Percentiles rank a stretch among this genome's conserved stretches.
Evolutionary conservation across 1,284 basidiomycete species (phyloP).

Genomic region (Polyporus tsugae): DNA sequence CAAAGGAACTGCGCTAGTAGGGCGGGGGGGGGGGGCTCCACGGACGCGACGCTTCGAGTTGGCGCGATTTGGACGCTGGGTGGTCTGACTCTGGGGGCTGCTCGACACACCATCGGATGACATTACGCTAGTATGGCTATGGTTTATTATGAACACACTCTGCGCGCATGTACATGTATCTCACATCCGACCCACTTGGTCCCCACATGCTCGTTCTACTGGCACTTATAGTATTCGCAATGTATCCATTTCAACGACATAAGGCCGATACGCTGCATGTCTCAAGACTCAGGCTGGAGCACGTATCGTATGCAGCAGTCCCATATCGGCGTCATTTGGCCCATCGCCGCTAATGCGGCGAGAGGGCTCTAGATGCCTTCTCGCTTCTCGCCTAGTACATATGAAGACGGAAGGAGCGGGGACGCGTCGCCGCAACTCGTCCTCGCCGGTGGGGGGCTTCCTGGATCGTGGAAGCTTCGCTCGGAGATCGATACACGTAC

Average conservation of each 20-base stretch:
- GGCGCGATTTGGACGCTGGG: not conserved
- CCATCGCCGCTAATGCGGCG: not conserved
- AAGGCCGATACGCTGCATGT: not conserved
- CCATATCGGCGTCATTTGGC: conserved; percentile 1
- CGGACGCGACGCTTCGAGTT: not conserved
- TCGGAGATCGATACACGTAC: not conserved
- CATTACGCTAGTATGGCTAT: conserved; percentile 1
- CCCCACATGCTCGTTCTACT: not conserved
- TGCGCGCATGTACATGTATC: conserved; percentile 7
- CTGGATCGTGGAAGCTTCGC: not conserved
- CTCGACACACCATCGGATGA: not conserved
- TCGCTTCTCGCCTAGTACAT: conserved; percentile 5
- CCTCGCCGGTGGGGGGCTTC: not conserved
- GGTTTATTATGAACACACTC: not conserved
- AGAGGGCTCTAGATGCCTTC: not conserved
- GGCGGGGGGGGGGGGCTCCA: not conserved
- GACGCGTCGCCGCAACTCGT: conserved; percentile 3
- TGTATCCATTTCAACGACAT: conserved; percentile 1
- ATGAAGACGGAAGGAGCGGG: not conserved
- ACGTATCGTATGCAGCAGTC: conserved; percentile 1
- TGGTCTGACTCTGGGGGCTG: not conserved
- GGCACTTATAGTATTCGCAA: not conserved
- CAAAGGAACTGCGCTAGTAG: conserved; percentile 65
- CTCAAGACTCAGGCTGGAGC: not conserved
- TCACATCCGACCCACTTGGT: not conserved